phyloP scores from a whole-genome alignment of 148 eudicot species.

The Salicornia ramosissima region DNA sequence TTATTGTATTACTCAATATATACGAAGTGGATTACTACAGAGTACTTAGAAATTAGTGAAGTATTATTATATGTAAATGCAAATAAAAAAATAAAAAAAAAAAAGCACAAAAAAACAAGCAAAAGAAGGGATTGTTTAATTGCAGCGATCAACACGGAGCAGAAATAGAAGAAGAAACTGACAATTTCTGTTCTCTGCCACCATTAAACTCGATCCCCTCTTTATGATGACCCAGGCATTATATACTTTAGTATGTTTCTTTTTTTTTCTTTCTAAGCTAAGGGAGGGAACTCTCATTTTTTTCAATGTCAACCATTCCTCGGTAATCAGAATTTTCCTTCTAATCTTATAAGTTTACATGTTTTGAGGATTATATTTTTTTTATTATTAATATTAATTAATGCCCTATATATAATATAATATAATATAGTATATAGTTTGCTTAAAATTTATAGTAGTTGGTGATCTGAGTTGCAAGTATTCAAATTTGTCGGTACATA shows the following conservation, averaged over 20 bases:
- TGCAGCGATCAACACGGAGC: constrained; percentile 38
- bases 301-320: constrained; percentile 34
- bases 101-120: constrained; percentile 28
- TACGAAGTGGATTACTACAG: too few species aligned
- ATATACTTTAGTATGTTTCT: constrained; percentile 8
- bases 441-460: background rate
- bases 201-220: constrained; percentile 29
- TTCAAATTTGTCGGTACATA: constrained; percentile 31
- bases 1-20: background rate
- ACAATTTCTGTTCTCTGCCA: constrained; percentile 30
- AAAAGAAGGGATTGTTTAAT: constrained; percentile 11
- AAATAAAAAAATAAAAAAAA: too few species aligned
- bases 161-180: constrained; percentile 39
- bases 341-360: constrained; percentile 35
- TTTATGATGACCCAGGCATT: constrained; percentile 22
- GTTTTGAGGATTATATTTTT: constrained; percentile 31
- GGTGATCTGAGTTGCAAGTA: constrained; percentile 25
- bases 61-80: too few species aligned
- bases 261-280: too few species aligned
- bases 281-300: too few species aligned
- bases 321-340: constrained; percentile 28
- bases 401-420: background rate
- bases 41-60: background rate
- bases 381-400: background rate
- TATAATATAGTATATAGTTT: background rate